A percentile compares a stretch with the other conserved stretches of the same genome.
phyloP scores from a whole-genome alignment of 2,329 filamentous ascomycete species.

The Xylariales sp. region DNA sequence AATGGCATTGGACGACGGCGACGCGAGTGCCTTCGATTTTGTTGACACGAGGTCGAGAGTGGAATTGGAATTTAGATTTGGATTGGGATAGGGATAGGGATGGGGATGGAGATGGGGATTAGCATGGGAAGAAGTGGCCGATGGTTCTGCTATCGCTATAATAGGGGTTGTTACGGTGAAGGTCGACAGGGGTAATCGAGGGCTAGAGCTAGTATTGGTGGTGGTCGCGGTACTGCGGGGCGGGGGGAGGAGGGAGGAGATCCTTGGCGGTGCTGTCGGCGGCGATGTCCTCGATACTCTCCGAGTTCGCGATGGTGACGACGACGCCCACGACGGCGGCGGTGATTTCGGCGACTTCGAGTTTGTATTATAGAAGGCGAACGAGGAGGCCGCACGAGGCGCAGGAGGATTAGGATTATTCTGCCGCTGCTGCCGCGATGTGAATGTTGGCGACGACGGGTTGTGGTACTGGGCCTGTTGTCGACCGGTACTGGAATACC shows the following conservation, averaged over 20 bases:
- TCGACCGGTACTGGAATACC: not conserved
- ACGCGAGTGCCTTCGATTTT: slow-evolving; percentile 29
- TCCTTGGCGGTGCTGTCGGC: slow-evolving; percentile 33
- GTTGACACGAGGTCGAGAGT: slow-evolving; percentile 25
- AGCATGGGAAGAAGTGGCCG: not conserved
- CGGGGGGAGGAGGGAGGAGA: slow-evolving; percentile 38
- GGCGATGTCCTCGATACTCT: slow-evolving; percentile 17
- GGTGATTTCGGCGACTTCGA: slow-evolving; percentile 7
- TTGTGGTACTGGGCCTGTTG: slow-evolving; percentile 13
- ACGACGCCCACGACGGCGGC: not conserved
- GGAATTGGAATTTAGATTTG: slow-evolving; percentile 20
- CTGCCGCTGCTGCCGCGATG: slow-evolving; percentile 5
- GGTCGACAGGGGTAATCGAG: slow-evolving; percentile 30
- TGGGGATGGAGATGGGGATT: not conserved
- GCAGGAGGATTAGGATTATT: slow-evolving; percentile 3
- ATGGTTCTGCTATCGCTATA: not conserved
- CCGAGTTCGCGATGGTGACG: slow-evolving; percentile 7
- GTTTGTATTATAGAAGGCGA: slow-evolving; percentile 19
- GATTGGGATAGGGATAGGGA: not conserved
- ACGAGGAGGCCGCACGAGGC: slow-evolving; percentile 32
- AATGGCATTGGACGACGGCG: slow-evolving; percentile 31
- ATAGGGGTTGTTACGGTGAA: slow-evolving; percentile 32
- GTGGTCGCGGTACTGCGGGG: slow-evolving; percentile 33
- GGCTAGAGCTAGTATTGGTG: slow-evolving; percentile 27
- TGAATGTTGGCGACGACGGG: slow-evolving; percentile 1